Evolutionary conservation across 257 asterid species (phyloP), one percentile per base, ranked within the genome.

Genomic region (Solanum ossicruentum): DNA sequence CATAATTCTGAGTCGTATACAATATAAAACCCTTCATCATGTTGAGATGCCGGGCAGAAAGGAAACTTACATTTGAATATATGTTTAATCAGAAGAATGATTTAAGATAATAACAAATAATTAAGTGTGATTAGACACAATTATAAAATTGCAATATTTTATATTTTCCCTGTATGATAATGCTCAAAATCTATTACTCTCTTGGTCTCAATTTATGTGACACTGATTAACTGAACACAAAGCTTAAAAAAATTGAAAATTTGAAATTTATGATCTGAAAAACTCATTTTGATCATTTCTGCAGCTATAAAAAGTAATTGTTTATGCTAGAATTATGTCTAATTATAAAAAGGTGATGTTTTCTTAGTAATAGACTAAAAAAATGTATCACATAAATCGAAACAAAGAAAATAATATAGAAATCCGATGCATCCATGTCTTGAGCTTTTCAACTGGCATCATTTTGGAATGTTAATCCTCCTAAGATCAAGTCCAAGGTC

Each of bases 401-500:
- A 1, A 55, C 4, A 16, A 43, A 1, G 3, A 21, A 7, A n/a
- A 8, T 60, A 47, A 47, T 49, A 47, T 7, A 47, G 21, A 47
- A 49, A 75, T 49, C 81, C 21, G 49, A 17, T 4, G 10, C 81
- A n/a, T 16, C 41, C 60, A 75, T 75, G 15, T 49, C 60, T 47
- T 10, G 39, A 72, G 41, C 23, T 32, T 77, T 72, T 77, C 63
- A 77, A 77, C n/a, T 10, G 21, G 52, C 26, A 15, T 77, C 82
- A 77, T 77, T 77, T 51, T 26, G 63, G 82, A 52, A 15, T 23
- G 15, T 21, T 63, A 77, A 88, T 91, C 84, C 87, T 91, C 84
- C 87, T 92, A 78, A 88, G 90, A 72, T 87, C 90, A 47, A 89
- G 84, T 1, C 95, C 97, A 10, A 93, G 87, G 85, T 94, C 97